Percentiles rank a stretch among this genome's conserved stretches.
phyloP scores from a whole-genome alignment of 176 grass and related monocot species.

The Avena insularis region DNA sequence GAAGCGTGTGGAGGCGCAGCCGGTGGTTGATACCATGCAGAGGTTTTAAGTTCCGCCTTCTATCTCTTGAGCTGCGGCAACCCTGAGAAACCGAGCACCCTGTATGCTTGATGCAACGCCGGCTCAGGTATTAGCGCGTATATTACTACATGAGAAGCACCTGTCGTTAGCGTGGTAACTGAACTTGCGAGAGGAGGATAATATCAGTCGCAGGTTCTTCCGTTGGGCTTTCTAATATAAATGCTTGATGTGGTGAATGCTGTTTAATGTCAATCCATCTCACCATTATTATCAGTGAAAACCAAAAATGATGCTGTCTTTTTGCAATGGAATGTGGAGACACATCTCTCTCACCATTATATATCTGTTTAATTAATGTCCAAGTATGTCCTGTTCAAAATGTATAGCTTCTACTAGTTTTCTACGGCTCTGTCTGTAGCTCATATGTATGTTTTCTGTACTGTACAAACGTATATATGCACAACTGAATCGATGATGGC shows the following conservation, averaged over 20 bases:
- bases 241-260: background rate
- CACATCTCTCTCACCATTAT: no score
- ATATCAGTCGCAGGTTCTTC: background rate
- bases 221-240: background rate
- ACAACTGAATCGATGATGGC: background rate
- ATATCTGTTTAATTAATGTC: no score
- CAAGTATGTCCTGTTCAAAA: background rate
- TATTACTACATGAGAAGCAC: background rate
- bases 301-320: background rate
- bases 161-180: background rate
- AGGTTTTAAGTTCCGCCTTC: slow-evolving; percentile 55
- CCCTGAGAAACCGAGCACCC: background rate
- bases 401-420: background rate
- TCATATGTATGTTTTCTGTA: background rate
- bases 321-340: background rate
- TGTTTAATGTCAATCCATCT: background rate
- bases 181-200: background rate
- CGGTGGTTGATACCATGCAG: slow-evolving; percentile 64
- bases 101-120: background rate
- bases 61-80: background rate
- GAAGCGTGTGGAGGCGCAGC: slow-evolving; percentile 60
- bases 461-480: slow-evolving; percentile 4
- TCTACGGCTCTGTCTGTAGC: background rate
- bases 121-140: background rate
- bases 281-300: background rate